These are phyloP conservation scores for Psilocybe mexicana DNA, from an alignment of 1,284 basidiomycete genomes.

Conservation along the genomic window DNA sequence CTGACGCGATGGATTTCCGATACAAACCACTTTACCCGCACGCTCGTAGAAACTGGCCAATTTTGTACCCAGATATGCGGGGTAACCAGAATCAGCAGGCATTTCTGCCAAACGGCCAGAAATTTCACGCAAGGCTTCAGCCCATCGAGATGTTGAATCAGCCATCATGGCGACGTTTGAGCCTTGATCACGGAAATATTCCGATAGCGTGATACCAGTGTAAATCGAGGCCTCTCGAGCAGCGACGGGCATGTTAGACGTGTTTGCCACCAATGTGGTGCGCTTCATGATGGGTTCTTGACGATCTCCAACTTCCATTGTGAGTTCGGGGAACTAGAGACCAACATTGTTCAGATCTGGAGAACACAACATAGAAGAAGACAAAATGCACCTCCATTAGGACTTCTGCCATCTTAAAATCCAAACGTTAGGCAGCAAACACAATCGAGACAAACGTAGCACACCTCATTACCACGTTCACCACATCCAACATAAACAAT, in stretches of 20 bases:
- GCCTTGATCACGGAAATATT: slow-evolving; percentile 99
- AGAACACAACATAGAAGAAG: neutral
- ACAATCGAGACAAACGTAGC: slow-evolving; percentile 18
- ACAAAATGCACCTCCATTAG: slow-evolving; percentile 77
- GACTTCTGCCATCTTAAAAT: slow-evolving; percentile 92
- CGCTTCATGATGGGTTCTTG: slow-evolving; percentile 99
- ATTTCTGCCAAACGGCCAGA: slow-evolving; percentile 99
- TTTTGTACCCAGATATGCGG: slow-evolving; percentile 96
- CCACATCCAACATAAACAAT: slow-evolving; percentile 99
- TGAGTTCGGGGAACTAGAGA: slow-evolving; percentile 89
- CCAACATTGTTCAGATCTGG: slow-evolving; percentile 9
- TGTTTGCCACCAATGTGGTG: slow-evolving; percentile 98
- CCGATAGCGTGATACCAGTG: slow-evolving; percentile 98
- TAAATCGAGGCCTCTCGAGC: slow-evolving; percentile 99
- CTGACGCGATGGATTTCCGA: slow-evolving; percentile 87
- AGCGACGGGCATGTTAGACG: slow-evolving; percentile 99
- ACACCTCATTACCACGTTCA: slow-evolving; percentile 86
- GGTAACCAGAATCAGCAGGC: slow-evolving; percentile 99
- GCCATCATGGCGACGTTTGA: slow-evolving; percentile 99
- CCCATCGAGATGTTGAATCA: slow-evolving; percentile 99
- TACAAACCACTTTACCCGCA: slow-evolving; percentile 93
- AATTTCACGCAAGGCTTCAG: slow-evolving; percentile 98
- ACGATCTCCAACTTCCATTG: slow-evolving; percentile 87
- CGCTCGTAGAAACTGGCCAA: slow-evolving; percentile 98
- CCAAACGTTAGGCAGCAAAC: neutral